phyloP scores from a whole-genome alignment of 768 basidiomycete genomes.

The Galerina marginata region DNA sequence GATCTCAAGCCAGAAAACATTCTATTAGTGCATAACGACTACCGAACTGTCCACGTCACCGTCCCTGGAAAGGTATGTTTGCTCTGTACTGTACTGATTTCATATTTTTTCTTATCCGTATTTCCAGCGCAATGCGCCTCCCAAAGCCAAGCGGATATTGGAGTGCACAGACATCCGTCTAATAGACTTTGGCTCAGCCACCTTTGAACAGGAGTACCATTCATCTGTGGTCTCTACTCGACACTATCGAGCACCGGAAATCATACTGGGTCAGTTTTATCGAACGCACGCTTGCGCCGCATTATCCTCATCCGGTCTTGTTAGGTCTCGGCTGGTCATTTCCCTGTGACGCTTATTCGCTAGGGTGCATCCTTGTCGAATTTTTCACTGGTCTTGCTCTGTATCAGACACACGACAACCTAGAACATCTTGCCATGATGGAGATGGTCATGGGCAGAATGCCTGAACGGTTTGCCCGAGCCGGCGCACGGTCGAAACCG shows the following conservation, averaged over 20 bases:
- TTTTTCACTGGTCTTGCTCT: conserved; percentile 97
- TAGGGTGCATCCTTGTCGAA: conserved; percentile 98
- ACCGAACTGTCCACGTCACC: conserved; percentile 61
- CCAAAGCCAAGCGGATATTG: conserved; percentile 79
- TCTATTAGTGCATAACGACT: conserved; percentile 86
- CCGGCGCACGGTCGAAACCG: conserved; percentile 79
- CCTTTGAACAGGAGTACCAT: conserved; percentile 97
- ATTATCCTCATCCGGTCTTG: conserved; percentile 20
- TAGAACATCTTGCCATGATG: conserved; percentile 99
- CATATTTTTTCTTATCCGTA: conserved; percentile 17
- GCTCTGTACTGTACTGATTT: neutral
- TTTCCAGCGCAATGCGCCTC: conserved; percentile 63
- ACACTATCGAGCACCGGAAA: conserved; percentile 98
- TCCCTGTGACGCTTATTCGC: conserved; percentile 97
- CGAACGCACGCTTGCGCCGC: neutral
- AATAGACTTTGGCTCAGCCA: conserved; percentile 98
- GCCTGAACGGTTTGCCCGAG: conserved; percentile 83
- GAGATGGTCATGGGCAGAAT: conserved; percentile 99
- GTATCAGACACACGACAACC: conserved; percentile 99
- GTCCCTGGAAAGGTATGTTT: conserved; percentile 67
- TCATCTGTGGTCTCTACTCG: conserved; percentile 97
- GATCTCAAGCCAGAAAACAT: conserved; percentile 99
- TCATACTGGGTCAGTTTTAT: conserved; percentile 84
- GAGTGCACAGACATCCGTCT: conserved; percentile 90
- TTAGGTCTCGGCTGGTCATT: conserved; percentile 97